Evolutionary conservation across 495 filamentous ascomycete species (phyloP).

Genomic region (Xylaria nigripes): DNA sequence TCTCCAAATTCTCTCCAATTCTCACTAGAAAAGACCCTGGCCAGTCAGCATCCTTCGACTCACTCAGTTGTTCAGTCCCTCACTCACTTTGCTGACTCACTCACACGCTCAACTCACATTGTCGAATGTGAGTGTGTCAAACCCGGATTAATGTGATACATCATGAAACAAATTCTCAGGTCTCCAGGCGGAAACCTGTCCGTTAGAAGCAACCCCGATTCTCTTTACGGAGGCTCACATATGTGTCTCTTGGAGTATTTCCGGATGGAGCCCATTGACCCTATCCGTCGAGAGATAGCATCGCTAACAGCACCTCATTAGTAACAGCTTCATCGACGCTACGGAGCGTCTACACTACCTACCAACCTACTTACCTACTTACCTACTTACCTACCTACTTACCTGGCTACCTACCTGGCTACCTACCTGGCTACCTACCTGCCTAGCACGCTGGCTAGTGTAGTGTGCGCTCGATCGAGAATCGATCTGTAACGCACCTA

Average conservation of each 20-base stretch:
- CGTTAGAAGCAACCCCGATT: not conserved
- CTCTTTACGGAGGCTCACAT: not conserved
- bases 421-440: too few relatives aligned
- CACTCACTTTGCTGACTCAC: not conserved
- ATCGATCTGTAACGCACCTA: too few relatives aligned
- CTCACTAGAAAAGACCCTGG: not conserved
- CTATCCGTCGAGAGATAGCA: not conserved
- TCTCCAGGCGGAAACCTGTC: not conserved
- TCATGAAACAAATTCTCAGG: not conserved
- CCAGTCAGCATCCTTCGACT: not conserved
- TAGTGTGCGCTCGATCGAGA: too few relatives aligned
- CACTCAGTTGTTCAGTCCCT: not conserved
- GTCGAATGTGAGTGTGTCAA: not conserved
- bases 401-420: too few relatives aligned
- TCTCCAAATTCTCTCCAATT: not conserved
- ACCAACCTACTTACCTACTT: too few relatives aligned
- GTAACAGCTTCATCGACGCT: not conserved
- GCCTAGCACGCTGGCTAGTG: too few relatives aligned
- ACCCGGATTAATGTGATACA: not conserved
- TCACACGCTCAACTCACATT: not conserved
- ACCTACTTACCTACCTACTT: too few relatives aligned
- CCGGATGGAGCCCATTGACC: not conserved
- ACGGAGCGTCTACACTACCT: not conserved
- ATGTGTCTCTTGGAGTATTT: not conserved
- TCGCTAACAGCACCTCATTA: not conserved